These are phyloP conservation scores for Sclerotinia trifoliorum DNA, from an alignment of 2,329 filamentous ascomycete genomes.

Conservation along the genomic window DNA sequence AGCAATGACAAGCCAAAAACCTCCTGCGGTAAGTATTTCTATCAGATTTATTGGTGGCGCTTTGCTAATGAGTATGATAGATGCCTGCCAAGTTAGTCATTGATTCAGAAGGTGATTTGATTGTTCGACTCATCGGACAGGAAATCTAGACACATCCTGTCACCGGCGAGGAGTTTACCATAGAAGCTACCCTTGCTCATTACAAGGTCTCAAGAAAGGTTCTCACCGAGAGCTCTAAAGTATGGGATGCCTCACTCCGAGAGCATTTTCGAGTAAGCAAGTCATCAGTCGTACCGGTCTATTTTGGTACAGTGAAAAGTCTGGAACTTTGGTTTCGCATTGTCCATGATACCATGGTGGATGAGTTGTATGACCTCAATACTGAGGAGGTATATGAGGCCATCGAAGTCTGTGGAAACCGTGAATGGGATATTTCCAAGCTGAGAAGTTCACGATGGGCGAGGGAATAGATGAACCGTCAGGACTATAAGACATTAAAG, in stretches of 20 bases:
- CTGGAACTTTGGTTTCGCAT: conserved; percentile 27
- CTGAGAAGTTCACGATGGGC: too few species aligned
- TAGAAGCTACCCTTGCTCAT: not conserved
- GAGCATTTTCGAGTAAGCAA: too few species aligned
- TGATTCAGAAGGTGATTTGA: not conserved
- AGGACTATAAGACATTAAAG: too few species aligned
- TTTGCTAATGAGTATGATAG: not conserved
- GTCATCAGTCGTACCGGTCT: too few species aligned
- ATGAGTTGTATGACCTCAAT: conserved; percentile 16
- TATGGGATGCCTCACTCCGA: conserved; percentile 12
- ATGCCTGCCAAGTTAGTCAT: not conserved
- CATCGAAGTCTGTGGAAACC: conserved; percentile 22
- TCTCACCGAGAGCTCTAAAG: conserved; percentile 19
- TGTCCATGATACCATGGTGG: conserved; percentile 23
- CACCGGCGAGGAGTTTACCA: not conserved
- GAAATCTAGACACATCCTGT: too few species aligned
- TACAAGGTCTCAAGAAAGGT: conserved; percentile 24
- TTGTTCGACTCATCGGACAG: not conserved
- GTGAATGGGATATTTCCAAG: conserved; percentile 11
- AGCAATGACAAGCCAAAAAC: too few species aligned
- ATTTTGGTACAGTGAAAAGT: conserved; percentile 6
- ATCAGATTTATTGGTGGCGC: not conserved
- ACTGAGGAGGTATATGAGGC: conserved; percentile 25
- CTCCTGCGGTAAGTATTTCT: not conserved
- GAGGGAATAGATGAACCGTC: too few species aligned